Base-by-base conservation (phyloP, 2,329 filamentous ascomycete species). In the Pseudocercospora pini-densiflorae region DNA sequence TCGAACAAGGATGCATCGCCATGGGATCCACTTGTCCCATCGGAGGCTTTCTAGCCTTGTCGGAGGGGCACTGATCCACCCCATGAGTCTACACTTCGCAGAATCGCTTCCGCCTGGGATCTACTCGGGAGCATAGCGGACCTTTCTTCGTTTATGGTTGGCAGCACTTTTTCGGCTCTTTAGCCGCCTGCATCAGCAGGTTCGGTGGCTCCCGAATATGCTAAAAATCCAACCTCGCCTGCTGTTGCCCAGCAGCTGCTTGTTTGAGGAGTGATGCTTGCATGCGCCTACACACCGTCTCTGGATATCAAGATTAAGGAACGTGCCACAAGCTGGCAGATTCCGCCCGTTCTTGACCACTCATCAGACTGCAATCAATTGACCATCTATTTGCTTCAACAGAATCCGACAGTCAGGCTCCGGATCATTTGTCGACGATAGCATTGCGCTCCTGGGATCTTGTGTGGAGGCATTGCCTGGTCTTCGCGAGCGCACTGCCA, bases 11-110 rank as follows among this genome's bases (percentile, higher is more conserved):
- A 68, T 68, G 64, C 59, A 55, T 66, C 62, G 53, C 49, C 73
- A 69, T 67, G 70, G 54, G 67, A 67, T 58, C 67, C 71, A 66
- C 71, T 55, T 51, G 72, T 68, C 68, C 70, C 67, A 65, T 73
- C 70, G 71, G 69, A 70, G 67, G 71, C 70, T 74, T 68, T 74
- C 72, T 75, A 75, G 73, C 73, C 73, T 70, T 74, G 73, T 68
- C 61, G 67, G 71, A 74, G 69, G 71, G 71, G 71, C 69, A 66
- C 68, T 64, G 63, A 71, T 68, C 70, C 68, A 70, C 72, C 64
- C 61, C 63, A 53, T 63, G 58, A 66, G 63, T 70, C 65, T 68
- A 70, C 70, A 65, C 61, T 63, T 61, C 49, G 68, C 63, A 65
- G 59, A 68, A 70, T 72, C 68, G 72, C 67, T 71, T 70, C 68